Evolutionary conservation across 805 yeast species (phyloP), one percentile per base, ranked within the genome.

Genomic region (Candida saitoana): DNA sequence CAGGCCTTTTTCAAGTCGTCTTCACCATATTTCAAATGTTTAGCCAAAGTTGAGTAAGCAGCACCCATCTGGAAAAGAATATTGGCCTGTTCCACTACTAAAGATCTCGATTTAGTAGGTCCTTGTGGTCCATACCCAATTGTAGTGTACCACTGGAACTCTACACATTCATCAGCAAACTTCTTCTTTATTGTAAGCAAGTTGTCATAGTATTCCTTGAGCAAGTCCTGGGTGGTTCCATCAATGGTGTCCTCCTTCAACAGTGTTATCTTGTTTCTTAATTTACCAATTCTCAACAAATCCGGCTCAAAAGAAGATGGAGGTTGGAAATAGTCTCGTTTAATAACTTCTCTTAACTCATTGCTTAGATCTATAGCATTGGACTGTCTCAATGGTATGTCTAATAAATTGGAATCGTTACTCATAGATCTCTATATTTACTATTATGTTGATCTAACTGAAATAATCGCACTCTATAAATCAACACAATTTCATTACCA

Each of bases 131-230:
- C 65, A 40, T 75, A 74, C 0, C 86, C 82, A 3, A 86, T 61
- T 1, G 87, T 77, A 17, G 82, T 82, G 54, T 66, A 77, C 98
- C 97, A 91, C 0, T 78, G 69, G 49, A 87, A 83, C 30, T 70
- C 74, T 6, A 78, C 62, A 15, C 73, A 66, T 47, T 82, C 83
- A 20, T 69, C 68, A 0, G 93, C 88, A 45, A 90, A 83, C 54
- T 84, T 86, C 37, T 60, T 43, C 29, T 60, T 59, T 5, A 85
- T 43, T 6, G 66, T 65, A 1, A 60, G 45, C 8, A 86, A 48
- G 34, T 72, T 71, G 3, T 61, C 47, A 48, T 69, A 75, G 55
- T 84, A 87, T 34, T 71, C 56, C 34, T 64, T 62, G 25, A 79
- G 49, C 1, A 59, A 41, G 0, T 59, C 60, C 4, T 74, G 41